Evolutionary conservation across 2,329 filamentous ascomycete genomes (phyloP), one percentile per base, ranked within the genome.

Genomic region (Bipolaris cookei): DNA sequence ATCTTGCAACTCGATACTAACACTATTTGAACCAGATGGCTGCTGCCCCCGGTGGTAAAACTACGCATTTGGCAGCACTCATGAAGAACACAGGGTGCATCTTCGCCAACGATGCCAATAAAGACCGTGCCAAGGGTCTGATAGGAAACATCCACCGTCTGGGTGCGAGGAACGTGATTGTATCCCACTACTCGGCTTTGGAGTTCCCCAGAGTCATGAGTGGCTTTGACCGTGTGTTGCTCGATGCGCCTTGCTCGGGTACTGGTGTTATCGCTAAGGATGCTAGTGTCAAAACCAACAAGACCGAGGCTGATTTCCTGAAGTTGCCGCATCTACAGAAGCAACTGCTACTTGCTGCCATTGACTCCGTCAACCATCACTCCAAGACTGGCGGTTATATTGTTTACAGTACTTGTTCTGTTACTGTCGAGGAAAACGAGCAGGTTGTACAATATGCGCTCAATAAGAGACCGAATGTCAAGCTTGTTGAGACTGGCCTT

Each of bases 181-280:
- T 99, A 16, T 97, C 91, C 81, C 93, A 96, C 80, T 92, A 98
- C 77, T 93, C 97, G 72, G 95, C 94, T 11, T 86, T 93, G 44
- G 92, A 96, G 65, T 99, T 98, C 76, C 95, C 95, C 25, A 91
- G 88, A 71, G 91, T 96, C 35, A 92, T 99, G 77, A 95, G 94
- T 57, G 95, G 95, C 11, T 99, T 99, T 62, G 95, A 99, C 77
- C 87, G 95, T 62, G 92, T 99, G 5, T 81, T 98, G 43, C 90
- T 98, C 56, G 93, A 99, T 79, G 93, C 92, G 1, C 95, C 95
- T 4, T 98, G 95, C 81, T 96, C 93, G 3, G 94, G 95, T 67
- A 99, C 95, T 0, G 95, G 95, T 70, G 95, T 99, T 72, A 99
- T 99, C 65, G 90, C 92, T 62, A 99, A 99, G 81, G 95, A 99